Percentiles rank a stretch among this genome's conserved stretches.
phyloP scores from a whole-genome alignment of 805 yeast genomes.

The Kodamaea nitidulidarum region DNA sequence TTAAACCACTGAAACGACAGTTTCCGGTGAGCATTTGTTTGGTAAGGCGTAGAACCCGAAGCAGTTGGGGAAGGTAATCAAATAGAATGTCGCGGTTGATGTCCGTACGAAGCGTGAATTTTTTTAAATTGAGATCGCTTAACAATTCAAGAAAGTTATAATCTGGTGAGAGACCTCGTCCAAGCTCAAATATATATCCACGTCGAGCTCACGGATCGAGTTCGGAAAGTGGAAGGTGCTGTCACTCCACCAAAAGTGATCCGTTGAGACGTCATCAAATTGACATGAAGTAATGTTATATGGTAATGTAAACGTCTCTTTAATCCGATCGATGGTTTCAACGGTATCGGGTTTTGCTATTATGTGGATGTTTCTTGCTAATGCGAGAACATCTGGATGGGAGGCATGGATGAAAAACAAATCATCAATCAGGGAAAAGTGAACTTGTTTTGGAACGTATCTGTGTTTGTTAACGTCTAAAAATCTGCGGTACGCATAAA shows the following conservation, averaged over 20 bases:
- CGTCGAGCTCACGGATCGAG: not conserved
- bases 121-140: not conserved
- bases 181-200: not conserved
- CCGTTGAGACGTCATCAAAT: not conserved
- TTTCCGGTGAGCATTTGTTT: not conserved
- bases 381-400: slow-evolving; percentile 1
- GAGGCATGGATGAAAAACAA: not conserved
- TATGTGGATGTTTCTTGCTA: not conserved
- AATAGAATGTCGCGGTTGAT: not conserved
- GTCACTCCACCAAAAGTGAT: not conserved
- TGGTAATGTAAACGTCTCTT: not conserved
- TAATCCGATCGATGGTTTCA: not conserved
- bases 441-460: not conserved
- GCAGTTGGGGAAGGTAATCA: not conserved
- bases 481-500: not conserved
- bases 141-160: not conserved
- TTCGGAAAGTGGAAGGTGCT: not conserved
- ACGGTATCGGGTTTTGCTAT: not conserved
- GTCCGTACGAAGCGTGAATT: not conserved
- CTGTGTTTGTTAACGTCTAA: not conserved
- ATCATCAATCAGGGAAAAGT: not conserved
- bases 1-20: not conserved
- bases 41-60: not conserved
- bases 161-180: not conserved
- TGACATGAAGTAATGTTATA: not conserved